These are phyloP conservation scores for Colletotrichum gloeosporioides DNA, from an alignment of 2,329 filamentous ascomycete species.

Conservation along the genomic window DNA sequence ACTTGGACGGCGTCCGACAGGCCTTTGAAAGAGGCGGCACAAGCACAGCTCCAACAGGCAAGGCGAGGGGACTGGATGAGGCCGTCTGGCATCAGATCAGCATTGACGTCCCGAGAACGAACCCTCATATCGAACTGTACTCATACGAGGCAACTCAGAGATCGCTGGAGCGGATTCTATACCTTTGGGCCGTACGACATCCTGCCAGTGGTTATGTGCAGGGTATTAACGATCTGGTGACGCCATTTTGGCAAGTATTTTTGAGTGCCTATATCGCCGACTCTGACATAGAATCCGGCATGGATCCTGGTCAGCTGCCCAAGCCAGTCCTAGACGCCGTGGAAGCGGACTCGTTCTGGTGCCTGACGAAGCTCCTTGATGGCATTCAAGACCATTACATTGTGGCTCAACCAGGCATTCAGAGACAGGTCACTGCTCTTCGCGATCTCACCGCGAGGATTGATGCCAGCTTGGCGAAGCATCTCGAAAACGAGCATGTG, in stretches of 20 bases:
- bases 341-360: conserved; percentile 98
- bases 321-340: conserved; percentile 92
- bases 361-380: conserved; percentile 95
- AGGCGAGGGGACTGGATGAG: conserved; percentile 80
- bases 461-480: conserved; percentile 81
- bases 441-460: conserved; percentile 92
- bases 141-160: conserved; percentile 95
- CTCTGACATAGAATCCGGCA: conserved; percentile 86
- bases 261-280: conserved; percentile 95
- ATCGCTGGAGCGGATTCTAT: conserved; percentile 91
- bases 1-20: conserved; percentile 86
- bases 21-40: conserved; percentile 66
- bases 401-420: conserved; percentile 94
- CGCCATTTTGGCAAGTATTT: conserved; percentile 98
- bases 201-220: conserved; percentile 98
- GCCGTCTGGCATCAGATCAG: conserved; percentile 99
- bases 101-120: conserved; percentile 95
- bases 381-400: conserved; percentile 99
- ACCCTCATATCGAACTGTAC: conserved; percentile 94
- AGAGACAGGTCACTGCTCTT: conserved; percentile 87
- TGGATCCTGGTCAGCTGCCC: conserved; percentile 95
- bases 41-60: conserved; percentile 39
- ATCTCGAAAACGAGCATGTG: conserved; percentile 88
- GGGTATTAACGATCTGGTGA: conserved; percentile 97
- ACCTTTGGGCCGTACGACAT: conserved; percentile 97